Conservation (phyloP, 306 rosid genomes). For the Astragalus glycyphyllos region DNA sequence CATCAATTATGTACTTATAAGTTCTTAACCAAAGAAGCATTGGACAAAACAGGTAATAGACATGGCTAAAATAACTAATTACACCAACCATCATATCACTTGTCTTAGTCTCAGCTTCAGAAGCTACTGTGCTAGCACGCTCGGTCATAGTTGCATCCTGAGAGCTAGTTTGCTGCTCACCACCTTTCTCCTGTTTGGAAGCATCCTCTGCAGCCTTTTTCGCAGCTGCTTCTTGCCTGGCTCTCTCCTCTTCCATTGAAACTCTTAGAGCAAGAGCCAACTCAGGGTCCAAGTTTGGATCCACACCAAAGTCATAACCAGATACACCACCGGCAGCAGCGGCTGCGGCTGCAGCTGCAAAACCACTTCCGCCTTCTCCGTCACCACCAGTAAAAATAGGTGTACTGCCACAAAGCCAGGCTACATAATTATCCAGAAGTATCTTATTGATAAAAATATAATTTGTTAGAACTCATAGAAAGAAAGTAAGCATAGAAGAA, state of each 20-base stretch:
- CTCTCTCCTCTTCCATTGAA: conserved; percentile 99
- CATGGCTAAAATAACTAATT: conserved; percentile 26
- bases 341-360: conserved; percentile 92
- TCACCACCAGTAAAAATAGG: conserved; percentile 99
- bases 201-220: conserved; percentile 94
- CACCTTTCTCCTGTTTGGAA: conserved; percentile 77
- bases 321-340: conserved; percentile 91
- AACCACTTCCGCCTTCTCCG: conserved; percentile 96
- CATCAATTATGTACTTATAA: conserved; percentile 2
- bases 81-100: conserved; percentile 65
- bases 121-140: conserved; percentile 58
- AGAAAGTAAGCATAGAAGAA: neutral
- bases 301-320: conserved; percentile 98
- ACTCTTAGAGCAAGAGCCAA: conserved; percentile 99
- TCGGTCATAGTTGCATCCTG: conserved; percentile 93
- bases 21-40: conserved; percentile 24
- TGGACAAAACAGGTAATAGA: conserved; percentile 14
- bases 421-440: conserved; percentile 25
- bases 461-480: neutral
- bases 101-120: conserved; percentile 75
- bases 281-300: conserved; percentile 99
- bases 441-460: neutral
- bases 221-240: conserved; percentile 99
- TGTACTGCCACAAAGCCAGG: conserved; percentile 61
- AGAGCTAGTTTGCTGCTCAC: conserved; percentile 70